These are phyloP conservation scores for Aspergillus aculeatus DNA, from an alignment of 2,329 filamentous ascomycete species.

Conservation along the genomic window DNA sequence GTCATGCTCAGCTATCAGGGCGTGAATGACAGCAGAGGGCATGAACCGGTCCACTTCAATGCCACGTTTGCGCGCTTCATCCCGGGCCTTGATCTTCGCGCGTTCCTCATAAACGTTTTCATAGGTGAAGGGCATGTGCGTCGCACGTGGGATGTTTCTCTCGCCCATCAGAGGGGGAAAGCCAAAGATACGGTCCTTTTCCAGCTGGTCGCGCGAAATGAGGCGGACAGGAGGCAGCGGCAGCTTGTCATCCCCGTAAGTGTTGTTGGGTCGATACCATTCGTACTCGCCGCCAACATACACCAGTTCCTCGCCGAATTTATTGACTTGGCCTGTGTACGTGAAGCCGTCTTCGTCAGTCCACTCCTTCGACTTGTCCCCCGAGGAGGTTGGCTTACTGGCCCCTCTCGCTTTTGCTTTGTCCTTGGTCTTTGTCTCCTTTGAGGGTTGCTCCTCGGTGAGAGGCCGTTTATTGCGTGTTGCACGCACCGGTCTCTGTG, in stretches of 20 bases:
- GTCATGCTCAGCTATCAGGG: constrained; percentile 21
- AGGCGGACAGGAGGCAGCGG: constrained; percentile 27
- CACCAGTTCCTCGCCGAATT: constrained; percentile 30
- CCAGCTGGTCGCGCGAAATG: constrained; percentile 27
- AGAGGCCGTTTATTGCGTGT: too few relatives aligned
- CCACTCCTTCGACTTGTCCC: constrained; percentile 21
- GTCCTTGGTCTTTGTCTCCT: not conserved
- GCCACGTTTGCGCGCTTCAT: constrained; percentile 23
- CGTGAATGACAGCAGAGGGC: constrained; percentile 19
- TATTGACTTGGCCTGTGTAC: constrained; percentile 31
- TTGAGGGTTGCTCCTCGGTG: not conserved
- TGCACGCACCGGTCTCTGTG: too few relatives aligned
- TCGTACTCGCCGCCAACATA: constrained; percentile 24
- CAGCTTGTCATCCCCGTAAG: constrained; percentile 26
- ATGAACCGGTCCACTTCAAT: constrained; percentile 21
- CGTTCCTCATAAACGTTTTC: constrained; percentile 28
- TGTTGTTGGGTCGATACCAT: constrained; percentile 28
- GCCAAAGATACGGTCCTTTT: constrained; percentile 32
- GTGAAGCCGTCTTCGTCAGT: constrained; percentile 32
- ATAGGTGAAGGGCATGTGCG: constrained; percentile 17
- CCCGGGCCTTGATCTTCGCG: constrained; percentile 22
- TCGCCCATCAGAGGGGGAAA: constrained; percentile 32
- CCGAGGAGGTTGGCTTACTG: constrained; percentile 17
- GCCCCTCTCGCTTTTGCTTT: constrained; percentile 7
- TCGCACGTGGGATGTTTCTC: constrained; percentile 29